Conservation (phyloP, 805 yeast genomes). For the Candida easanensis region DNA sequence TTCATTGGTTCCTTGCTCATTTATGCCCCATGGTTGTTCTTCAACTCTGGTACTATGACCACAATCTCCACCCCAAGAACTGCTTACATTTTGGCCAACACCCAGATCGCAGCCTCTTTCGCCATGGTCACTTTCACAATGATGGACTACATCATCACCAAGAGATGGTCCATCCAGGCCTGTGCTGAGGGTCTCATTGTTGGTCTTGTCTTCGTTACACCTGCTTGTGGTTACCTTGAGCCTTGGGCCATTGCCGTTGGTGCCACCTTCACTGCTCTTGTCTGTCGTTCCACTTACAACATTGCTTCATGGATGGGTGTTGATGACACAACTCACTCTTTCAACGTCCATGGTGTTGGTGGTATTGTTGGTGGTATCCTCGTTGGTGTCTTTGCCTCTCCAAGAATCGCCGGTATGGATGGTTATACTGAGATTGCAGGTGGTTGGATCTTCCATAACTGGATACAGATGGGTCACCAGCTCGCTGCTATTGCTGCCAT, state of each 20-base stretch:
- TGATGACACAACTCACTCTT: conserved; percentile 89
- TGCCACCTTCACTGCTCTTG: conserved; percentile 73
- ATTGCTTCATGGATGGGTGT: conserved; percentile 73
- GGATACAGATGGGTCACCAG: conserved; percentile 89
- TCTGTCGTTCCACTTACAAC: conserved; percentile 85
- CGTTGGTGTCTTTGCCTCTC: conserved; percentile 82
- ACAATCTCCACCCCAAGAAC: conserved; percentile 79
- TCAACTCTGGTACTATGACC: conserved; percentile 83
- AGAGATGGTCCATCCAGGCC: conserved; percentile 90
- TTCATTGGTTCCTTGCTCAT: conserved; percentile 82
- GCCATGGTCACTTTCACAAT: conserved; percentile 89
- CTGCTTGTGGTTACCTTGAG: conserved; percentile 87
- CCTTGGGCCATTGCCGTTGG: conserved; percentile 87
- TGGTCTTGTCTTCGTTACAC: conserved; percentile 97
- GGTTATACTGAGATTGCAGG: conserved; percentile 81
- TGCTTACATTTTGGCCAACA: conserved; percentile 85
- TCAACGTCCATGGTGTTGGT: conserved; percentile 97
- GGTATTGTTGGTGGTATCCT: conserved; percentile 85
- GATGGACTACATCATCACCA: conserved; percentile 78
- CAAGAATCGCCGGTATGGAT: conserved; percentile 85
- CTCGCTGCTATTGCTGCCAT: conserved; percentile 51
- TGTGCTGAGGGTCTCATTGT: conserved; percentile 92
- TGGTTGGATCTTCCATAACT: conserved; percentile 92
- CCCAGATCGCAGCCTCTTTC: conserved; percentile 83
- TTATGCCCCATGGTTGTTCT: conserved; percentile 97